Base-by-base conservation (phyloP, 2,329 filamentous ascomycete genomes). In the Botrytis cinerea region DNA sequence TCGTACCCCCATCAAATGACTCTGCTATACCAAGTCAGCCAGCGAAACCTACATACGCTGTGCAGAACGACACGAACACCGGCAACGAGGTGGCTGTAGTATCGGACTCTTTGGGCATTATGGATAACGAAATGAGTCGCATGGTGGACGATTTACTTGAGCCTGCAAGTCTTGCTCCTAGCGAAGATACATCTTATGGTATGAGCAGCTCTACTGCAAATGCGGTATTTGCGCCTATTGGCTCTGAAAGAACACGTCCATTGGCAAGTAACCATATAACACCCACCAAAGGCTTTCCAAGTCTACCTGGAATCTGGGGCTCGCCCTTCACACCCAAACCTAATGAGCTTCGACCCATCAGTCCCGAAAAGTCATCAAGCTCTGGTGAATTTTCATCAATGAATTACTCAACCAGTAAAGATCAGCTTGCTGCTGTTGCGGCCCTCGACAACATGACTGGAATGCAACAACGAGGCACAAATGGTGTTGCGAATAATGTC, bases 111-210 rank as follows among this genome's bases (percentile, higher is more conserved):
- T 22, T 69, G 18, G 66, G 66, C n/a, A 69, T 74, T 61, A 78
- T 83, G 66, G 86, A 87, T 73, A 82, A 82, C n/a, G 84, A 85
- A 38, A 86, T 89, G 82, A 84, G 84, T 75, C 84, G 84, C 16
- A 89, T 90, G 88, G 88, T 90, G 22, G 86, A 90, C 76, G 83
- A 87, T 73, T 81, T 90, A 43, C 83, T 90, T 48, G 78, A 79
- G 38, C 76, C 78, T 38, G 74, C 77, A n/a, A 61, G 79, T 79
- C 67, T 83, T 83, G 40, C 81, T 83, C 60, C 76, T 76, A 75
- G 70, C 70, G 68, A 78, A 48, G 85, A 87, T 57, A 82, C 85
- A 4, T 88, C 85, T 2, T 89, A 88, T 74, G 87, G 86, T 25
- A 88, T 89, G 86, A 84, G 86, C 77, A 86, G 85, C 16, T 79